phyloP scores from a whole-genome alignment of 2,329 filamentous ascomycete species.

The Dactylellina leptospora region DNA sequence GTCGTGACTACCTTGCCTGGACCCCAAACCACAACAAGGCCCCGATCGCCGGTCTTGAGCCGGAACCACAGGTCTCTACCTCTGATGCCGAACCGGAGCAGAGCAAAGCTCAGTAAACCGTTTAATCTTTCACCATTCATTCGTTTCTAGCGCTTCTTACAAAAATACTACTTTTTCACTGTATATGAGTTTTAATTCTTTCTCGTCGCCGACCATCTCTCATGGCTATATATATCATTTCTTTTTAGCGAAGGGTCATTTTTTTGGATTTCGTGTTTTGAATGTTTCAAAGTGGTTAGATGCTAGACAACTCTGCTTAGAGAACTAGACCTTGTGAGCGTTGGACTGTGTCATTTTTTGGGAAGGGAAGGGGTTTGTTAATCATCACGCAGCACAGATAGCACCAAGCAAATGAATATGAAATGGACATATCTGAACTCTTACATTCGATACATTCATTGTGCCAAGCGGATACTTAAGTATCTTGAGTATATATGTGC shows the following conservation, averaged over 20 bases:
- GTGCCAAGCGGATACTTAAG: no score
- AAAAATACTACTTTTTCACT: conserved; percentile 1
- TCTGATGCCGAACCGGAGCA: conserved; percentile 28
- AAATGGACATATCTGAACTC: no score
- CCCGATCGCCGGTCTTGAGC: conserved; percentile 46
- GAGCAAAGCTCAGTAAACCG: conserved; percentile 21
- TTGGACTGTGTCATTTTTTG: not conserved
- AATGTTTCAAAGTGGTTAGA: conserved; percentile 8
- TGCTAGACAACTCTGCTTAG: conserved; percentile 35
- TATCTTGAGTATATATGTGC: no score
- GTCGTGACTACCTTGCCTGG: conserved; percentile 87
- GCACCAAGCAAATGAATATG: no score
- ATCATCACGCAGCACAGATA: no score
- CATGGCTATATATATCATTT: conserved; percentile 14
- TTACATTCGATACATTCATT: no score
- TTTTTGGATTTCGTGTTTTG: not conserved
- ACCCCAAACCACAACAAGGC: conserved; percentile 65
- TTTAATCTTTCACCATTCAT: not conserved
- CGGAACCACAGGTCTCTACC: conserved; percentile 12
- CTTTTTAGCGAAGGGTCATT: conserved; percentile 17
- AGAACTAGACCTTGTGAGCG: conserved; percentile 28
- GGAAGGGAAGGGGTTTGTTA: not conserved
- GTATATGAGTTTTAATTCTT: conserved; percentile 19
- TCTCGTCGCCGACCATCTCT: not conserved
- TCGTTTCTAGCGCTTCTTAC: not conserved